Evolutionary conservation across 2,329 filamentous ascomycete species (phyloP).

Genomic region (Elsinoe ampelina): DNA sequence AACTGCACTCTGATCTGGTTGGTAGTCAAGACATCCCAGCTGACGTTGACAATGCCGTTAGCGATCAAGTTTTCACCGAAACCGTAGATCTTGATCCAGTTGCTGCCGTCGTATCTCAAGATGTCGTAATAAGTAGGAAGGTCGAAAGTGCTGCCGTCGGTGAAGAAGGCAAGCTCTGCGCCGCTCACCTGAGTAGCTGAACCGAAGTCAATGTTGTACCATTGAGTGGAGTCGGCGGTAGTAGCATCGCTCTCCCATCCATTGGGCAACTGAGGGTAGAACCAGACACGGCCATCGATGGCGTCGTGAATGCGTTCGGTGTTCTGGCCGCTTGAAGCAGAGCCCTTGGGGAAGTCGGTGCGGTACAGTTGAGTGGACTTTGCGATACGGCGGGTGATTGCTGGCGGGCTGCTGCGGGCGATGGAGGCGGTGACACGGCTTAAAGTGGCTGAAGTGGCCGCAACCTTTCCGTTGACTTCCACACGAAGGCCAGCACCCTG

Average conservation of each 20-base stretch:
- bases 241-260: constrained; percentile 30
- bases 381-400: constrained; percentile 26
- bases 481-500: constrained; percentile 25
- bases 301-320: constrained; percentile 26
- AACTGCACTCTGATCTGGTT: constrained; percentile 27
- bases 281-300: constrained; percentile 34
- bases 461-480: constrained; percentile 29
- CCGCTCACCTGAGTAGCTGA: constrained; percentile 21
- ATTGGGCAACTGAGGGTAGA: constrained; percentile 32
- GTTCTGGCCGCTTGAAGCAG: constrained; percentile 24
- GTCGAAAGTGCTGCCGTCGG: constrained; percentile 23
- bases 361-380: constrained; percentile 30
- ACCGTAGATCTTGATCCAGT: constrained; percentile 25
- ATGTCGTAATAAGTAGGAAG: constrained; percentile 26
- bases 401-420: constrained; percentile 19
- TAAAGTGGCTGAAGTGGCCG: constrained; percentile 24
- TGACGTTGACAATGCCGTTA: constrained; percentile 31
- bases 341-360: constrained; percentile 26
- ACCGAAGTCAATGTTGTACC: constrained; percentile 33
- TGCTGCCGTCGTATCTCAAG: constrained; percentile 21
- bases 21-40: constrained; percentile 24
- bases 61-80: constrained; percentile 22
- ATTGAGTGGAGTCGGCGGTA: constrained; percentile 24
- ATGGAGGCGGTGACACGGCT: constrained; percentile 22
- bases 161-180: constrained; percentile 33